Conservation (phyloP, 176 grass and related monocot genomes). For the Pontederia crassipes region DNA sequence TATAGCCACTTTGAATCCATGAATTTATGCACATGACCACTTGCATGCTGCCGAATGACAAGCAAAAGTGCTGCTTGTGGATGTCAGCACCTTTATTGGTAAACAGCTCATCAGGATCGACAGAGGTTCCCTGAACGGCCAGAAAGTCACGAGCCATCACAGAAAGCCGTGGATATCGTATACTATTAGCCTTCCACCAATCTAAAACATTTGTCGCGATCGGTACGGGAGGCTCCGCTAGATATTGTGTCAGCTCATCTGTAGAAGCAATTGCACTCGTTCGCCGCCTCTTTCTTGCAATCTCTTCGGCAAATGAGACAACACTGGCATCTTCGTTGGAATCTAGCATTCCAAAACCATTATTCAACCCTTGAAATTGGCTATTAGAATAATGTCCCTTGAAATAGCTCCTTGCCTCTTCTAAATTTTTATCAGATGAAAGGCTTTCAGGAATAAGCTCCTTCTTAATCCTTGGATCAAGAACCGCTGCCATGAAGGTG, state of each 20-base stretch:
- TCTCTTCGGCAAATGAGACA: constrained; percentile 96
- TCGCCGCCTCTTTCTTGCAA: constrained; percentile 62
- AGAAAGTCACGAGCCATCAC: constrained; percentile 90
- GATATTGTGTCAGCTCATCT: constrained; percentile 81
- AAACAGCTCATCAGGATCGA: constrained; percentile 74
- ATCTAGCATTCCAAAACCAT: constrained; percentile 38
- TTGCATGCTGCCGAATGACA: constrained; percentile 50
- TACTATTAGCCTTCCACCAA: constrained; percentile 82
- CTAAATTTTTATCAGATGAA: constrained; percentile 56
- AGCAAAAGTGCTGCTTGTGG: constrained; percentile 60
- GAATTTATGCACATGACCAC: constrained; percentile 56
- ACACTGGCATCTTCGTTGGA: constrained; percentile 28
- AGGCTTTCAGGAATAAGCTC: constrained; percentile 80
- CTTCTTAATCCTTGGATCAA: constrained; percentile 79
- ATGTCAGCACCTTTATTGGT: constrained; percentile 63
- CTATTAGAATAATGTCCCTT: constrained; percentile 61
- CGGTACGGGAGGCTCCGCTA: constrained; percentile 50
- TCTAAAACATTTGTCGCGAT: constrained; percentile 69
- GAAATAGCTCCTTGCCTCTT: constrained; percentile 70
- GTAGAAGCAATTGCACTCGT: constrained; percentile 44
- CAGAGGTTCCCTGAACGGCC: constrained; percentile 64
- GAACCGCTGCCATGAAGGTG: constrained; percentile 79
- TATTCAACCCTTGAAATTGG: constrained; percentile 35
- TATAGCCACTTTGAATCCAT: constrained; percentile 75
- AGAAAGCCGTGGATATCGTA: constrained; percentile 70